Conservation (phyloP, 352 stramenopile genomes). For the Thalassiosira livingstoniorum region DNA sequence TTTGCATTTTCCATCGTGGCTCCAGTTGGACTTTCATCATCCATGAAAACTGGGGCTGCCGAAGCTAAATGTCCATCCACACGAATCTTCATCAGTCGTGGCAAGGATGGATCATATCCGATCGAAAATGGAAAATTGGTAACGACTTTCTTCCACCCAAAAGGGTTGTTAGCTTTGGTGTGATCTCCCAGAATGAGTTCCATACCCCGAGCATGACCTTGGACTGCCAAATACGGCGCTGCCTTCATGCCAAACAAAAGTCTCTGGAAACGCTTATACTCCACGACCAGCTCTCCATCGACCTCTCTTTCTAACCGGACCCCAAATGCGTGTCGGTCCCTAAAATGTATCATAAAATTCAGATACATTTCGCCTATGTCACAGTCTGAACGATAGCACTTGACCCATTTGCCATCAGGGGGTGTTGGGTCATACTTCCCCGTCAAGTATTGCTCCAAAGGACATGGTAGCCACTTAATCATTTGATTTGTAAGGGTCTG, state of each 20-base stretch:
- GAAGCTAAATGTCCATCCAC: not conserved
- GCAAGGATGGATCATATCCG: not conserved
- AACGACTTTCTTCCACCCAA: not conserved
- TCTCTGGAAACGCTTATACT: not conserved
- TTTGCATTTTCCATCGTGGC: not conserved
- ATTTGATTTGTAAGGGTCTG: not conserved
- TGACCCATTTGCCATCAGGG: too few species aligned
- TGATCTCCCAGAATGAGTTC: not conserved
- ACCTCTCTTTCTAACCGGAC: not conserved
- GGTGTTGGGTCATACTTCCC: not conserved
- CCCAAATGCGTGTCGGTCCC: not conserved
- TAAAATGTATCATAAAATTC: not conserved
- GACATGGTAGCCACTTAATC: not conserved
- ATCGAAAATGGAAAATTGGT: not conserved
- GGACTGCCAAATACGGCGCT: not conserved
- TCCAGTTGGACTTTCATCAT: not conserved
- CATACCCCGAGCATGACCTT: not conserved
- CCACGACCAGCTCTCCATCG: not conserved
- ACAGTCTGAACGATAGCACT: conserved; percentile 1
- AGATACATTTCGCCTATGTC: not conserved
- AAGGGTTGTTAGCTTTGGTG: not conserved
- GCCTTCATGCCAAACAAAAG: not conserved
- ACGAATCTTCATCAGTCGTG: not conserved
- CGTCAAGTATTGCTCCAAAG: not conserved
- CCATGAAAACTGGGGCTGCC: not conserved